Percentiles rank a stretch among this genome's conserved stretches.
Conservation (phyloP, 1,284 basidiomycete species). For the Ceratorhiza oryzae-sativae region DNA sequence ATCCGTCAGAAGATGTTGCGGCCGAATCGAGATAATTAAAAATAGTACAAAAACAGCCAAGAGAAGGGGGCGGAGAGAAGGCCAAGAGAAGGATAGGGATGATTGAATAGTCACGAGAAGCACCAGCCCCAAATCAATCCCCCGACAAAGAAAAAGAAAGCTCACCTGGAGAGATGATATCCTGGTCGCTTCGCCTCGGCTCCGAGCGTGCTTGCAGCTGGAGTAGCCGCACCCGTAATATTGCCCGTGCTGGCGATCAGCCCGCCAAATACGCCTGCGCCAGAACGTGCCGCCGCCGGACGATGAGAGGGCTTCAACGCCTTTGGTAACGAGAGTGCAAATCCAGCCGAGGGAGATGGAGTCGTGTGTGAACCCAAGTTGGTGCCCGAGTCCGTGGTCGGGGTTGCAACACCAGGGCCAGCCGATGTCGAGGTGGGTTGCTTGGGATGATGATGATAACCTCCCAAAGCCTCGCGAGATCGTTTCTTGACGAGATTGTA, state of each 20-base stretch:
- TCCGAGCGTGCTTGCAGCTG: conserved; percentile 61
- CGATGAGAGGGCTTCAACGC: conserved; percentile 42
- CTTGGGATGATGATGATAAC: conserved; percentile 13
- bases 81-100: conserved; percentile 19
- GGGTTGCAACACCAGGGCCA: neutral
- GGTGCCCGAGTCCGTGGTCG: conserved; percentile 4
- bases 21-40: neutral
- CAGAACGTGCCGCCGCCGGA: conserved; percentile 61
- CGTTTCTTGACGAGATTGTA: conserved; percentile 1
- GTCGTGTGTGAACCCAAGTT: neutral
- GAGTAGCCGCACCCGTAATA: conserved; percentile 65
- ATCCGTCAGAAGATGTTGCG: neutral
- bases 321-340: neutral
- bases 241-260: conserved; percentile 77
- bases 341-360: conserved; percentile 5
- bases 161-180: conserved; percentile 69
- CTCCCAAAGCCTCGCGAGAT: neutral
- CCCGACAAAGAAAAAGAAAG: conserved; percentile 16
- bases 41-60: conserved; percentile 35
- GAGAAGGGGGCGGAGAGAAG: conserved; percentile 3
- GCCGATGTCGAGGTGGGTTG: conserved; percentile 43
- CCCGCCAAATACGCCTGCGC: conserved; percentile 74
- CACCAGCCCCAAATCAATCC: neutral
- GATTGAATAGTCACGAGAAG: too few relatives aligned
- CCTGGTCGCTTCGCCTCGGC: conserved; percentile 73